phyloP scores from a whole-genome alignment of 2,329 filamentous ascomycete genomes.

The Pseudofabraea citricarpa region DNA sequence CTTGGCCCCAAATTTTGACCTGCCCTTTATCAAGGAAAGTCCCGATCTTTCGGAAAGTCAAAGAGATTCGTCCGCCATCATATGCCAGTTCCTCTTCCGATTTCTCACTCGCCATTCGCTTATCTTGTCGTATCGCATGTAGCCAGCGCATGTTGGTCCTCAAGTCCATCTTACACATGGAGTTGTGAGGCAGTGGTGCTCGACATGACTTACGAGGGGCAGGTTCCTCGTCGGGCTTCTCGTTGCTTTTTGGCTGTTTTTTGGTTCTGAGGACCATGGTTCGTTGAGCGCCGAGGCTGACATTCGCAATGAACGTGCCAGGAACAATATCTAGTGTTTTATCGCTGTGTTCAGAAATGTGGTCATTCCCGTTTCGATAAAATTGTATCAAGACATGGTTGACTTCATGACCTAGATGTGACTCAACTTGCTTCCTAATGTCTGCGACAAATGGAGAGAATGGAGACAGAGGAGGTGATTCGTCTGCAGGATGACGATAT shows the following conservation, averaged over 20 bases:
- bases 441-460: conserved; percentile 70
- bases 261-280: conserved; percentile 89
- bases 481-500: conserved; percentile 93
- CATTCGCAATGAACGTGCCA: conserved; percentile 81
- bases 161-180: conserved; percentile 77
- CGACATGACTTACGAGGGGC: conserved; percentile 40
- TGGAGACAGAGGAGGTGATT: conserved; percentile 69
- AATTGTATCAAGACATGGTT: conserved; percentile 93
- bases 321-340: conserved; percentile 89
- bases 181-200: conserved; percentile 79
- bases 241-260: conserved; percentile 43
- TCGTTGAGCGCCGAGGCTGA: conserved; percentile 86
- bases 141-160: conserved; percentile 82
- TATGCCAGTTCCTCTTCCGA: conserved; percentile 65
- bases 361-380: conserved; percentile 84
- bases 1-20: conserved; percentile 83
- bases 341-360: conserved; percentile 94
- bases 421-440: conserved; percentile 66
- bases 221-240: conserved; percentile 8
- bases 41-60: conserved; percentile 86
- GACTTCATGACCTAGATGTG: conserved; percentile 68
- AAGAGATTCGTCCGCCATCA: conserved; percentile 73
- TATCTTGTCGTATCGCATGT: conserved; percentile 88
- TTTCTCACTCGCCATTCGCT: conserved; percentile 65
- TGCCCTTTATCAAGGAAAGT: conserved; percentile 71